Percentiles rank a stretch among this genome's conserved stretches.
phyloP scores from a whole-genome alignment of 768 basidiomycete species.

The Coprinellus aureogranulatus region DNA sequence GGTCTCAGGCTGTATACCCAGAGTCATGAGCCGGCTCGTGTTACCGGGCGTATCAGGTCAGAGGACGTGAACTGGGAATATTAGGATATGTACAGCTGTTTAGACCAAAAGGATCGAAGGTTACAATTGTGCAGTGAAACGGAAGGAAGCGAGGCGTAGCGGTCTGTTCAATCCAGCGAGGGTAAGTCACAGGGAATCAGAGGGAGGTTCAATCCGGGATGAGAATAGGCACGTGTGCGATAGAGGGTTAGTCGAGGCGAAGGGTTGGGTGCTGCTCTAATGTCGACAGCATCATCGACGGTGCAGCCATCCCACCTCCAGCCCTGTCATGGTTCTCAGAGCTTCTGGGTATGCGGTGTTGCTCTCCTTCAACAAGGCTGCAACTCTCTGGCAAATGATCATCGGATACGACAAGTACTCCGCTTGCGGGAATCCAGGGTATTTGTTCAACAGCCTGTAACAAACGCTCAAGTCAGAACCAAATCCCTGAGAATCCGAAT shows the following conservation, averaged over 20 bases:
- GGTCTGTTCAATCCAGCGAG: no score
- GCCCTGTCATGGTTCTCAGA: constrained; percentile 74
- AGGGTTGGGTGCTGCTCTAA: not conserved
- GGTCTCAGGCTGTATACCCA: not conserved
- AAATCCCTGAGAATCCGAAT: not conserved
- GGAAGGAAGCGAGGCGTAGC: no score
- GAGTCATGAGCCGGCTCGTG: not conserved
- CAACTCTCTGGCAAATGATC: constrained; percentile 70
- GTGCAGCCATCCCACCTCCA: constrained; percentile 80
- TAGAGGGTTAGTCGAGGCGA: not conserved
- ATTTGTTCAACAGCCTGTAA: constrained; percentile 57
- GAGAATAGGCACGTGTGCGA: not conserved
- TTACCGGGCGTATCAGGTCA: not conserved
- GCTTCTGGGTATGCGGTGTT: constrained; percentile 72
- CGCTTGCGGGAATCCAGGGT: constrained; percentile 84
- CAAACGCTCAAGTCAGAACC: constrained; percentile 5
- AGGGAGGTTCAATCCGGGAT: no score
- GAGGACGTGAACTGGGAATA: not conserved
- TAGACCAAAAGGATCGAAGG: not conserved
- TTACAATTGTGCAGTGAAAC: no score
- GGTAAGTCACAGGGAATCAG: no score
- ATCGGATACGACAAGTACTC: constrained; percentile 84
- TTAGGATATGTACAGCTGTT: not conserved
- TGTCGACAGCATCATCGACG: constrained; percentile 26
- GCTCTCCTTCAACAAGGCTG: constrained; percentile 71